phyloP scores from a whole-genome alignment of 2,329 filamentous ascomycete species.

The Madurella mycetomatis region DNA sequence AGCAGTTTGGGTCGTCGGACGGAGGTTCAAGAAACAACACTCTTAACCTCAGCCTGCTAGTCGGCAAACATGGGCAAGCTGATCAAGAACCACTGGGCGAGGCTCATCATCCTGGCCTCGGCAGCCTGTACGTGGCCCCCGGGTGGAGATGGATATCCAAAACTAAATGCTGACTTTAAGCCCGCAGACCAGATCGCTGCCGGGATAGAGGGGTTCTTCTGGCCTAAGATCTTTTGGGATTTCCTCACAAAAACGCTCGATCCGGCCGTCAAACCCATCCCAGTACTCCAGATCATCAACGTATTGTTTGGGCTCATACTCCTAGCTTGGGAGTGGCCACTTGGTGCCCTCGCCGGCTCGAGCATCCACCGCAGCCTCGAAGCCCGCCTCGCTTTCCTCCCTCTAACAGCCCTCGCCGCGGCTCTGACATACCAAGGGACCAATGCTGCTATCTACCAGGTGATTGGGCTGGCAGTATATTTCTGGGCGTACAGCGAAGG shows the following conservation, averaged over 20 bases:
- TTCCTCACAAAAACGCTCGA: constrained; percentile 90
- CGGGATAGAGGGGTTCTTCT: constrained; percentile 85
- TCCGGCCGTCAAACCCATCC: constrained; percentile 78
- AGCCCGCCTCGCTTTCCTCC: constrained; percentile 75
- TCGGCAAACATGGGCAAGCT: constrained; percentile 76
- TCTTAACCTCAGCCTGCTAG: constrained; percentile 4
- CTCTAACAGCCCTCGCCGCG: constrained; percentile 69
- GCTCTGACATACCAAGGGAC: constrained; percentile 86
- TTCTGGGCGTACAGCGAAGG: constrained; percentile 98
- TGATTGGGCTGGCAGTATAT: constrained; percentile 80
- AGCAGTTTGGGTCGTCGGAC: not conserved
- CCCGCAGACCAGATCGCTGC: constrained; percentile 76
- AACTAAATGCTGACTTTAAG: constrained; percentile 24
- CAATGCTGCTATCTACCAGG: constrained; percentile 87
- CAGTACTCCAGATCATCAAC: constrained; percentile 85
- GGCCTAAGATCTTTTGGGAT: constrained; percentile 99
- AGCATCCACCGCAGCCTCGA: constrained; percentile 83
- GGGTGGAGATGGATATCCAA: not conserved
- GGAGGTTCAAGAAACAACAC: constrained; percentile 2
- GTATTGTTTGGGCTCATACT: constrained; percentile 73
- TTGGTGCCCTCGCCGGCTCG: constrained; percentile 71
- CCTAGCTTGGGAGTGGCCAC: constrained; percentile 87
- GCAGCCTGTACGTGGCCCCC: constrained; percentile 58
- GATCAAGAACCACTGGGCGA: constrained; percentile 99
- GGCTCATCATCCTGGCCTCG: constrained; percentile 85